Evolutionary conservation across 805 yeast species (phyloP).

Genomic region (Schwanniomyces sp.): DNA sequence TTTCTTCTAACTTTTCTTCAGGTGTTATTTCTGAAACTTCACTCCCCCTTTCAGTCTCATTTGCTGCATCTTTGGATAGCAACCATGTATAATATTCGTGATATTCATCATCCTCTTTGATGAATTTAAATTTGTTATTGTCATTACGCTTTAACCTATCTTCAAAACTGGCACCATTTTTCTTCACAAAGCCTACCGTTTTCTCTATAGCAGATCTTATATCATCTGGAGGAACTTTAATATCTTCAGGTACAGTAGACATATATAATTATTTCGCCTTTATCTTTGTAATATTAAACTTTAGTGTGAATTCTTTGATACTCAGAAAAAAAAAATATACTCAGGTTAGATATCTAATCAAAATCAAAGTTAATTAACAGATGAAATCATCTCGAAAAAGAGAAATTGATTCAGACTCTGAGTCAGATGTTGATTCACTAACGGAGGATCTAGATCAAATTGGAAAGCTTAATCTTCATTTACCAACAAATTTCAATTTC

Average conservation of each 20-base stretch:
- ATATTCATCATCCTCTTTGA: conserved; percentile 53
- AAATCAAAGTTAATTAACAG: not conserved
- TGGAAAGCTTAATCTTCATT: conserved; percentile 42
- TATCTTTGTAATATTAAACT: not conserved
- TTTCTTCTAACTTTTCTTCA: conserved; percentile 22
- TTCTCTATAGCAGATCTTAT: conserved; percentile 58
- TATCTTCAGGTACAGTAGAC: conserved; percentile 7
- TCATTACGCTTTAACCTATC: conserved; percentile 50
- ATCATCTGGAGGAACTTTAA: conserved; percentile 50
- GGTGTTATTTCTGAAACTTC: not conserved
- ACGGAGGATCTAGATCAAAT: conserved; percentile 52
- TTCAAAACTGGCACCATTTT: conserved; percentile 71
- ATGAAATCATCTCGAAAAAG: not conserved
- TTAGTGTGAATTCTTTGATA: not conserved
- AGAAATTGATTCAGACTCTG: conserved; percentile 11
- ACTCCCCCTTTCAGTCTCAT: not conserved
- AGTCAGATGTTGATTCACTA: conserved; percentile 37
- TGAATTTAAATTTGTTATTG: conserved; percentile 62
- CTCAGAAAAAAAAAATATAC: not conserved
- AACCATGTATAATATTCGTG: conserved; percentile 57
- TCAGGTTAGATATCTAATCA: not conserved
- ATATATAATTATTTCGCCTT: not conserved
- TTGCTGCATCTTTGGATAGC: conserved; percentile 26
- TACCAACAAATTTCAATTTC: conserved; percentile 24
- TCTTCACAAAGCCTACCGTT: conserved; percentile 66